These are phyloP conservation scores for Trametes pubescens DNA, from an alignment of 1,284 basidiomycete species.

Conservation along the genomic window DNA sequence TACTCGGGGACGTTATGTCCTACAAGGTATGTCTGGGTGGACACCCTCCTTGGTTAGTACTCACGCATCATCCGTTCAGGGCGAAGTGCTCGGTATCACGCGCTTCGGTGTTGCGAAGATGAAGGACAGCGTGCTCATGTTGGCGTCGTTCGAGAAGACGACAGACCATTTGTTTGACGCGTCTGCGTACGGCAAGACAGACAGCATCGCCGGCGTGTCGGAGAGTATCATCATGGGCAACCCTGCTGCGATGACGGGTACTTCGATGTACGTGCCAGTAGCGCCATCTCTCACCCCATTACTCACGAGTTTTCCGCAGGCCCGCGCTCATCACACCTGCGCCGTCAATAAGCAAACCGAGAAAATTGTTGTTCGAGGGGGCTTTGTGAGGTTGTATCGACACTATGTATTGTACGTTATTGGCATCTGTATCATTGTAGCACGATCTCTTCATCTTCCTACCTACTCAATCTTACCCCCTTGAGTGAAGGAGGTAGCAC, in stretches of 20 bases:
- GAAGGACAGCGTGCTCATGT: conserved; percentile 99
- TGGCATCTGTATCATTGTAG: conserved; percentile 20
- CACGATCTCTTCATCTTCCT: neutral
- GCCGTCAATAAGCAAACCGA: conserved; percentile 60
- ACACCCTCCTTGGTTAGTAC: neutral
- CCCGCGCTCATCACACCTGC: conserved; percentile 64
- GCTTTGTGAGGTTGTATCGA: conserved; percentile 47
- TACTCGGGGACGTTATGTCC: conserved; percentile 98
- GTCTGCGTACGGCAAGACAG: conserved; percentile 95
- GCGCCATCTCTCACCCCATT: neutral
- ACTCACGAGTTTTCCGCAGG: conserved; percentile 43
- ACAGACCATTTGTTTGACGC: conserved; percentile 99
- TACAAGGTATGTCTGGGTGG: conserved; percentile 76
- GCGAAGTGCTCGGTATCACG: conserved; percentile 98
- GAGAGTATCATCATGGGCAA: conserved; percentile 99
- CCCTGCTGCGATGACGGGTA: conserved; percentile 94
- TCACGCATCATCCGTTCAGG: conserved; percentile 53
- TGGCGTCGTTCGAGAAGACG: conserved; percentile 99
- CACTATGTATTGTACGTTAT: conserved; percentile 29
- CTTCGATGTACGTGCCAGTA: conserved; percentile 79
- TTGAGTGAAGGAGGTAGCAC: no score
- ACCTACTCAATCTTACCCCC: no score
- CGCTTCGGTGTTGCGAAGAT: conserved; percentile 99
- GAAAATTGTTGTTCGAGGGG: conserved; percentile 64
- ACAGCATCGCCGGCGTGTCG: conserved; percentile 95